These are phyloP conservation scores for Nicotiana obtusifolia DNA, from an alignment of 257 asterid genomes.

Conservation along the genomic window DNA sequence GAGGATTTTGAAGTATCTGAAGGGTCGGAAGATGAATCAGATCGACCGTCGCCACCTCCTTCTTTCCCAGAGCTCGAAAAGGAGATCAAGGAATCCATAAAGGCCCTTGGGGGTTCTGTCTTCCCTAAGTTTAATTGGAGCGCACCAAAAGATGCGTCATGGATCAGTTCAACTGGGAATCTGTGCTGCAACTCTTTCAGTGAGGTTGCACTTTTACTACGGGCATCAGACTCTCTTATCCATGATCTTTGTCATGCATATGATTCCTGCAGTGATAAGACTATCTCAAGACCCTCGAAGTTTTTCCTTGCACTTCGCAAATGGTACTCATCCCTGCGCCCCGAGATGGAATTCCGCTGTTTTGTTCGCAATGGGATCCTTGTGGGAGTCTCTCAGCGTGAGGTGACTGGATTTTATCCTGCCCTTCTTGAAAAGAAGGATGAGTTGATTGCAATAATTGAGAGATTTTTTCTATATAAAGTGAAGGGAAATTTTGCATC, in stretches of 20 bases:
- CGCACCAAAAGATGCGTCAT: constrained; percentile 84
- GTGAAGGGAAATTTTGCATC: constrained; percentile 49
- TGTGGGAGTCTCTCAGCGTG: constrained; percentile 73
- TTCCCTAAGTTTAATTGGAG: constrained; percentile 95
- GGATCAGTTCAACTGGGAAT: constrained; percentile 74
- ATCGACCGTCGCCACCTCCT: constrained; percentile 47
- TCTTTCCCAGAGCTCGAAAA: constrained; percentile 73
- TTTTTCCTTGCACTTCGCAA: constrained; percentile 77
- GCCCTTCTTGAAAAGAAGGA: constrained; percentile 42
- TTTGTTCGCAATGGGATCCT: constrained; percentile 42
- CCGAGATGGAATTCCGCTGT: constrained; percentile 93
- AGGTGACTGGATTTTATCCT: constrained; percentile 80
- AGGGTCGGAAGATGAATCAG: constrained; percentile 74
- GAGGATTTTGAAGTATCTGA: constrained; percentile 50
- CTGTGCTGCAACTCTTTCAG: constrained; percentile 68
- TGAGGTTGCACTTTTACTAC: constrained; percentile 69
- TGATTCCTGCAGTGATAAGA: constrained; percentile 58
- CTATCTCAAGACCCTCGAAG: constrained; percentile 49
- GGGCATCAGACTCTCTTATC: constrained; percentile 66
- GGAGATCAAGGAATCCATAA: constrained; percentile 50
- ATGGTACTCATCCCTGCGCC: constrained; percentile 66
- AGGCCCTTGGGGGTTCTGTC: constrained; percentile 73
- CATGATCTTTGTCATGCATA: constrained; percentile 82
- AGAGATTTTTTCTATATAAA: constrained; percentile 31
- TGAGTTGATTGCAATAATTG: constrained; percentile 32